These are phyloP conservation scores for Kwoniella shivajii DNA, from an alignment of 1,284 basidiomycete genomes.

Conservation along the genomic window DNA sequence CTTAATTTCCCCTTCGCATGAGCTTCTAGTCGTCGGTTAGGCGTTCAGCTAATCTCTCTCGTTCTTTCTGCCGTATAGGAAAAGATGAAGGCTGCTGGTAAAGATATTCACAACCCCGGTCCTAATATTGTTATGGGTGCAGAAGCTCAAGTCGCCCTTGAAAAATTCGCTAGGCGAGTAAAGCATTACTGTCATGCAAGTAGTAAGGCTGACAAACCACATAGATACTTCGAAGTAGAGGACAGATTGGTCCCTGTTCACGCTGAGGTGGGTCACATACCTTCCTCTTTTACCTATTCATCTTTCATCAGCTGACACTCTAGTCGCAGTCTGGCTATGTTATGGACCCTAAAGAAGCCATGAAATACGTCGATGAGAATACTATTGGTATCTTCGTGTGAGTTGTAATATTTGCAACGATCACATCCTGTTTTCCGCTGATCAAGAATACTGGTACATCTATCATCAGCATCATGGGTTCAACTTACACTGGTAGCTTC, in stretches of 20 bases:
- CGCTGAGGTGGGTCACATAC: constrained; percentile 63
- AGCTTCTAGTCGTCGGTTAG: no score
- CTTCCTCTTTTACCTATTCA: neutral
- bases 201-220: no score
- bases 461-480: constrained; percentile 47
- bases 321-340: constrained; percentile 67
- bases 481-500: constrained; percentile 90
- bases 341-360: constrained; percentile 78
- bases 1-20: no score
- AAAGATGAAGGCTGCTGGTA: constrained; percentile 80
- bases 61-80: constrained; percentile 44
- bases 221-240: constrained; percentile 48
- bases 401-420: constrained; percentile 7
- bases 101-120: constrained; percentile 79
- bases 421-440: neutral
- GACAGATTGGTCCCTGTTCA: constrained; percentile 75
- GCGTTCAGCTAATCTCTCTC: no score
- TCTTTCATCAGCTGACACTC: neutral
- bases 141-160: constrained; percentile 82
- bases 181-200: no score
- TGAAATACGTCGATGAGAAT: constrained; percentile 89
- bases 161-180: constrained; percentile 71
- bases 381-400: constrained; percentile 55
- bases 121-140: constrained; percentile 62
- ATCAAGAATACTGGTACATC: no score